Conservation (phyloP, 2,329 filamentous ascomycete genomes). For the Fonsecaea multimorphosa region DNA sequence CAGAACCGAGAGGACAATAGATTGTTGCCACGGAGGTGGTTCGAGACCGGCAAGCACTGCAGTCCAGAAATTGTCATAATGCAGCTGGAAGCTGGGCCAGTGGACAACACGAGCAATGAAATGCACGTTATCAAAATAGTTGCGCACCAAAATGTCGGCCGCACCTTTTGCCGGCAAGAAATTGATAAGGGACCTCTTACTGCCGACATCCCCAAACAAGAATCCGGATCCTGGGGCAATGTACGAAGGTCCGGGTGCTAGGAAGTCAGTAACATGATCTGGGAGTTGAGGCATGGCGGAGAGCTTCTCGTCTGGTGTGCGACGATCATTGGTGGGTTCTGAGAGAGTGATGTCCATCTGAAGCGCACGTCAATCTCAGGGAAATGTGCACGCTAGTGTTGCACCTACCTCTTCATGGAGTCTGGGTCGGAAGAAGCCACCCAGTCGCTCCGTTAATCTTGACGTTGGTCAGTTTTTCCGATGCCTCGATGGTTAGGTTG, state of each 20-base stretch:
- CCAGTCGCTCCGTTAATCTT: conserved; percentile 73
- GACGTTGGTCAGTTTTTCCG: neutral
- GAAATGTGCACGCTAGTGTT: neutral
- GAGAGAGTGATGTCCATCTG: conserved; percentile 31
- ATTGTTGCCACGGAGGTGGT: conserved; percentile 68
- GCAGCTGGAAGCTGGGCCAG: conserved; percentile 67
- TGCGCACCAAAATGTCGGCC: conserved; percentile 67
- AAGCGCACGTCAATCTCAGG: conserved; percentile 17
- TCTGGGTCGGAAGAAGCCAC: conserved; percentile 72
- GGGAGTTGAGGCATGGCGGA: conserved; percentile 24
- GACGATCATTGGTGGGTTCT: conserved; percentile 23
- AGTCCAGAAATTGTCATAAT: conserved; percentile 71
- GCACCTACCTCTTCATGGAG: conserved; percentile 70
- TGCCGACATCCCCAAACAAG: conserved; percentile 64
- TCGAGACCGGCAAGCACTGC: conserved; percentile 65
- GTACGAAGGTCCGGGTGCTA: conserved; percentile 69
- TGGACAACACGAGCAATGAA: conserved; percentile 72
- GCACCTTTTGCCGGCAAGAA: conserved; percentile 65
- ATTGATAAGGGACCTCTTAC: conserved; percentile 61
- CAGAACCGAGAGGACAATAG: conserved; percentile 71
- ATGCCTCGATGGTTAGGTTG: neutral
- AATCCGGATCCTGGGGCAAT: conserved; percentile 71
- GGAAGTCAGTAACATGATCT: conserved; percentile 51
- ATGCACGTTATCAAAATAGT: conserved; percentile 73
- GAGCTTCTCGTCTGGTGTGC: conserved; percentile 28